These are phyloP conservation scores for Trichocladium antarcticum DNA, from an alignment of 495 filamentous ascomycete genomes.

Conservation along the genomic window DNA sequence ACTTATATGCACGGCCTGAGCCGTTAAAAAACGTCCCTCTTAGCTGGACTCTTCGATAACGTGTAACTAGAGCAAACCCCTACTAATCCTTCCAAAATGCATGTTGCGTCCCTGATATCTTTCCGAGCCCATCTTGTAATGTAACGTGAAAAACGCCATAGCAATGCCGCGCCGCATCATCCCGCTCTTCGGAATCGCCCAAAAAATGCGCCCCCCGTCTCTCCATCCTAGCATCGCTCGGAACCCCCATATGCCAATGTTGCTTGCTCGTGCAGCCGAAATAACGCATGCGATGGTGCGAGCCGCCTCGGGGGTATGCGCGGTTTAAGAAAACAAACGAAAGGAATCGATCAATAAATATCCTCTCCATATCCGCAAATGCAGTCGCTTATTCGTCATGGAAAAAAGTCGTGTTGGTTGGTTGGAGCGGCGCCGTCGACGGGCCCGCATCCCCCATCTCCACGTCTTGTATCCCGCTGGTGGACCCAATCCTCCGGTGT, in stretches of 20 bases:
- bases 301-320: not conserved
- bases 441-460: conserved; percentile 40
- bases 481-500: conserved; percentile 13
- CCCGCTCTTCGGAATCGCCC: conserved; percentile 4
- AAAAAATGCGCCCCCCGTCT: conserved; percentile 9
- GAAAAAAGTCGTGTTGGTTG: conserved; percentile 35
- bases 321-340: not conserved
- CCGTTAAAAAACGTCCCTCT: no score
- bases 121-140: conserved; percentile 10
- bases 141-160: conserved; percentile 21
- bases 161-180: conserved; percentile 13
- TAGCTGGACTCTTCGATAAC: no score
- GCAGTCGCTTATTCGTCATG: conserved; percentile 29
- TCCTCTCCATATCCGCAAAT: not conserved
- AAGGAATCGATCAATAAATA: not conserved
- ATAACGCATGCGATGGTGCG: not conserved
- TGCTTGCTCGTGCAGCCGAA: not conserved
- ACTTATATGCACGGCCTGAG: no score
- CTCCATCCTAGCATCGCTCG: conserved; percentile 3
- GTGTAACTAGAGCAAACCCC: no score
- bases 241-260: conserved; percentile 11
- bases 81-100: conserved; percentile 2
- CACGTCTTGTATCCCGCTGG: conserved; percentile 28
- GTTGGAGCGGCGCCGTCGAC: conserved; percentile 33
- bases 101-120: not conserved